Evolutionary conservation across 2,329 filamentous ascomycete species (phyloP).

Genomic region (Ophiognomonia clavigignenti-juglandacearum): DNA sequence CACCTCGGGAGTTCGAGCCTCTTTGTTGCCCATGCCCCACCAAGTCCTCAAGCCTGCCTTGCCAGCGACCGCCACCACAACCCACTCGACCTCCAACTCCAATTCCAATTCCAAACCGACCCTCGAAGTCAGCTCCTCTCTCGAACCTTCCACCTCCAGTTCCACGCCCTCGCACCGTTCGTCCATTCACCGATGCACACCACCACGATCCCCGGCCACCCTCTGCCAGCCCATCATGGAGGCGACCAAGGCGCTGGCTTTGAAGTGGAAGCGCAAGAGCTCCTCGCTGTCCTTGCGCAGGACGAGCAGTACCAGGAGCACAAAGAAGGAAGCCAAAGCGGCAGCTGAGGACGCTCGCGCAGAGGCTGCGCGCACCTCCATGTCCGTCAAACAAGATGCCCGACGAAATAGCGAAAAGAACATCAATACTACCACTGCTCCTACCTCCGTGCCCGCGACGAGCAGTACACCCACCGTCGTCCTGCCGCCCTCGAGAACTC

Average conservation of each 20-base stretch:
- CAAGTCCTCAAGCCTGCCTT: too few relatives aligned
- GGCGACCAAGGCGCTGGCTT: conserved; percentile 16
- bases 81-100: not conserved
- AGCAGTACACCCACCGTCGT: not conserved
- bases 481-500: conserved; percentile 17
- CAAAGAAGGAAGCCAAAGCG: not conserved
- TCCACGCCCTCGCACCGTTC: not conserved
- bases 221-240: conserved; percentile 15
- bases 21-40: too few relatives aligned
- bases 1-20: too few relatives aligned
- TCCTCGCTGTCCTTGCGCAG: conserved; percentile 9
- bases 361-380: not conserved
- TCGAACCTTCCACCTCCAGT: not conserved
- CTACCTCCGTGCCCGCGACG: not conserved
- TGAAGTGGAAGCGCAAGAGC: conserved; percentile 11
- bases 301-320: not conserved
- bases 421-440: not conserved
- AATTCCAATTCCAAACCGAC: not conserved
- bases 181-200: conserved; percentile 11
- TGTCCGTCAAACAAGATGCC: not conserved
- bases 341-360: not conserved
- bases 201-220: not conserved
- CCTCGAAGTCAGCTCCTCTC: not conserved
- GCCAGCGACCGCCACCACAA: too few relatives aligned
- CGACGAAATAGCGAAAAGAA: not conserved